phyloP scores from a whole-genome alignment of 106 monocot species.

The Apostasia ramifera region DNA sequence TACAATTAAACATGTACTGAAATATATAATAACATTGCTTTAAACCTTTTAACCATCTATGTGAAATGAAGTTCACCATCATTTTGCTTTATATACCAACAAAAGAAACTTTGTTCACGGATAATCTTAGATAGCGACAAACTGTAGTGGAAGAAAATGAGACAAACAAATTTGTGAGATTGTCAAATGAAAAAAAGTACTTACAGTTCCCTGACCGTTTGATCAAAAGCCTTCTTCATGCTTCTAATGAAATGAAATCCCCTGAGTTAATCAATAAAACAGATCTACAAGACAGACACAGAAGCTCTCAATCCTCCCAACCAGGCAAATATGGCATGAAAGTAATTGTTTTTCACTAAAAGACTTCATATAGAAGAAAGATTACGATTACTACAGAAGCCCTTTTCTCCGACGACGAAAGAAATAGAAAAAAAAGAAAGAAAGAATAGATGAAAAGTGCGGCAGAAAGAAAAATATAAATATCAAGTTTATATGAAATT shows the following conservation, averaged over 20 bases:
- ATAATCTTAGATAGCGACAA: background rate
- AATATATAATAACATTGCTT: background rate
- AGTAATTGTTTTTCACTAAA: background rate
- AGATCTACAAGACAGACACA: background rate
- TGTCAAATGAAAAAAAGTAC: background rate
- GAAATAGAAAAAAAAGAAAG: background rate
- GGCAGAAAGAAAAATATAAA: background rate
- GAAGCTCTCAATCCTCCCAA: background rate
- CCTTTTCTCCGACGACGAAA: background rate
- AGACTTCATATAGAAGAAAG: background rate
- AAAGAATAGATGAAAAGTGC: background rate
- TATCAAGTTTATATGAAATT: background rate
- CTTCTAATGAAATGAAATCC: background rate
- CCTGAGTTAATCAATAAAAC: background rate
- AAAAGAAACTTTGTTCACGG: background rate
- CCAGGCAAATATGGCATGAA: background rate
- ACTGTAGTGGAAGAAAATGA: background rate
- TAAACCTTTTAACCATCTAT: background rate
- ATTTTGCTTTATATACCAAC: background rate
- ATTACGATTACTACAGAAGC: background rate
- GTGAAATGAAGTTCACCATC: background rate
- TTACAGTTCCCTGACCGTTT: conserved; percentile 96
- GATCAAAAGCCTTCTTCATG: conserved; percentile 99
- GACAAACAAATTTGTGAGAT: background rate
- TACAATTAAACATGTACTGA: background rate